Percentiles rank a stretch among this genome's conserved stretches.
Conservation (phyloP, 2,329 filamentous ascomycete genomes). For the Huntiella savannae region DNA sequence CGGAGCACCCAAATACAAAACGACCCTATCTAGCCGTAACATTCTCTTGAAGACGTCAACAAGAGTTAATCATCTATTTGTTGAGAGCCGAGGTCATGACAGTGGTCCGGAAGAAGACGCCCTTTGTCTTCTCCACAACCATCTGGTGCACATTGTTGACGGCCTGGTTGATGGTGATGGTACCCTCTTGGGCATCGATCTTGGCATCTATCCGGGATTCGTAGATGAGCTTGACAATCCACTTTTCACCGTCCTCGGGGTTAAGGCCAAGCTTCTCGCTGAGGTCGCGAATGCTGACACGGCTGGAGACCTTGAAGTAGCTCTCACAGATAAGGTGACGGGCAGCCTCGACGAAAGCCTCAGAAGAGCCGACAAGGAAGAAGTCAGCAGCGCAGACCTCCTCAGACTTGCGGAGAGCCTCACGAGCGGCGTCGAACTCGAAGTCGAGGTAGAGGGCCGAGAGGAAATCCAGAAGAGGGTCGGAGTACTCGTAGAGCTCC, state of each 20-base stretch:
- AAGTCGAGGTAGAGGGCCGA: conserved; percentile 79
- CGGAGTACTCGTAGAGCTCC: conserved; percentile 92
- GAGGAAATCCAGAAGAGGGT: conserved; percentile 91
- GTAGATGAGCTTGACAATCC: conserved; percentile 98
- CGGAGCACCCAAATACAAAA: neutral
- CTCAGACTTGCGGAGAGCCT: conserved; percentile 75
- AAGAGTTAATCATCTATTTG: conserved; percentile 21
- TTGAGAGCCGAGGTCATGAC: conserved; percentile 57
- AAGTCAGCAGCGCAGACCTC: conserved; percentile 85
- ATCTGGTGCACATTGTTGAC: conserved; percentile 98
- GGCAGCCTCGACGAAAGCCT: conserved; percentile 82
- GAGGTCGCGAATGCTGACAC: conserved; percentile 95
- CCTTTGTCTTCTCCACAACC: conserved; percentile 97
- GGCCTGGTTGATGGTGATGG: conserved; percentile 98
- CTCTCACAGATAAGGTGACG: conserved; percentile 94
- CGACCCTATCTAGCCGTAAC: neutral
- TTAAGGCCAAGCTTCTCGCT: conserved; percentile 79
- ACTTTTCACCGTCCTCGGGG: conserved; percentile 95
- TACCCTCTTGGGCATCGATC: conserved; percentile 98
- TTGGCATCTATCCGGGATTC: conserved; percentile 96
- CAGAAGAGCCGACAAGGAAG: conserved; percentile 72
- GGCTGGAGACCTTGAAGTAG: conserved; percentile 99
- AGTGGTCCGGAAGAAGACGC: conserved; percentile 94
- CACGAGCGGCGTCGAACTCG: conserved; percentile 79
- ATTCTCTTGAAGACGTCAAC: neutral